A percentile compares a stretch with the other conserved stretches of the same genome.
phyloP scores from a whole-genome alignment of 2,329 filamentous ascomycete species.

The Lasiodiplodia hormozganensis region DNA sequence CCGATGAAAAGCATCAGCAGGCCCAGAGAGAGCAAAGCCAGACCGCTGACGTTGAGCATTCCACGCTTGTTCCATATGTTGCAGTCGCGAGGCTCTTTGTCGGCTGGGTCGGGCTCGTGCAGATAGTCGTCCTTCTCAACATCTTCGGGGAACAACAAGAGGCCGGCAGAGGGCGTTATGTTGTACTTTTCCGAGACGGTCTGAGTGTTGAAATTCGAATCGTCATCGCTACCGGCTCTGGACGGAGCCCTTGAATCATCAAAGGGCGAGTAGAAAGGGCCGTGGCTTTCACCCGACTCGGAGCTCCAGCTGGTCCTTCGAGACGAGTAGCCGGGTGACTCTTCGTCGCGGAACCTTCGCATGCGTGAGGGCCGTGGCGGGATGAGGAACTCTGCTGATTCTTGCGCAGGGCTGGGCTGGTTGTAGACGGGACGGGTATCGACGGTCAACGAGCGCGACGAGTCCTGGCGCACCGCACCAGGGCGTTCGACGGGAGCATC shows the following conservation, averaged over 20 bases:
- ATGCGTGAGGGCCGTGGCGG: conserved; percentile 57
- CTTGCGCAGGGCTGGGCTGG: conserved; percentile 42
- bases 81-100: conserved; percentile 66
- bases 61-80: conserved; percentile 71
- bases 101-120: conserved; percentile 72
- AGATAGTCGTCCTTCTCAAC: conserved; percentile 76
- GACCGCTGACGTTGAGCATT: conserved; percentile 68
- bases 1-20: conserved; percentile 71
- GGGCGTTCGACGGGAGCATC: conserved; percentile 43
- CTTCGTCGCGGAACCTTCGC: conserved; percentile 60
- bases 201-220: conserved; percentile 69
- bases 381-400: conserved; percentile 59
- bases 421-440: conserved; percentile 39
- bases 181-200: conserved; percentile 78
- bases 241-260: conserved; percentile 67
- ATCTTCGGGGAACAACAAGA: conserved; percentile 73
- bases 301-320: conserved; percentile 71
- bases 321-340: conserved; percentile 52
- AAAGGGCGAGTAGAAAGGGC: conserved; percentile 61
- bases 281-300: conserved; percentile 61
- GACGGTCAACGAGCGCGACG: conserved; percentile 52
- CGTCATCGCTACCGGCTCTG: conserved; percentile 68
- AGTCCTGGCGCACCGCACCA: conserved; percentile 48
- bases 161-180: conserved; percentile 70
- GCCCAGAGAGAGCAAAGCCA: conserved; percentile 66